phyloP scores from a whole-genome alignment of 1,139 yeast species.

The Suhomyces yuchorum region DNA sequence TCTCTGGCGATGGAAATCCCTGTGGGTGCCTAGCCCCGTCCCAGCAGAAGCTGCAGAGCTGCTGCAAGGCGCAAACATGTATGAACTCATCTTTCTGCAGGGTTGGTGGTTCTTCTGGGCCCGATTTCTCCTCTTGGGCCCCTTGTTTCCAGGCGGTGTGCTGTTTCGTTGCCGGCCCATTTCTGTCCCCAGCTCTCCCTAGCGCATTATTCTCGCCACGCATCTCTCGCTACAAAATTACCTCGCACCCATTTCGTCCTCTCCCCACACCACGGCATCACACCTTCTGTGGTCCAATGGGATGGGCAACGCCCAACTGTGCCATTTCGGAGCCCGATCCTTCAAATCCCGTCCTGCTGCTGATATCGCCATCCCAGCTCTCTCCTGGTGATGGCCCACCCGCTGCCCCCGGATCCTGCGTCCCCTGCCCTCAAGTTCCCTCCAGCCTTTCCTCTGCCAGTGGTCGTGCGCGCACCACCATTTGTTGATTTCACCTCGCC shows the following conservation, averaged over 20 bases:
- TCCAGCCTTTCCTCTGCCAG: too few species aligned
- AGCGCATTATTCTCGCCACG: not conserved
- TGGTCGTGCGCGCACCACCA: conserved; percentile 8
- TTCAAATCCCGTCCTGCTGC: too few species aligned
- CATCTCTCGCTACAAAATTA: not conserved
- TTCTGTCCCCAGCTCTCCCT: not conserved
- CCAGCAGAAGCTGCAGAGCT: too few species aligned
- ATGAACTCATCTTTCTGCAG: too few species aligned
- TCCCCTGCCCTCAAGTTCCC: not conserved
- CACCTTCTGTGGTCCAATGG: not conserved
- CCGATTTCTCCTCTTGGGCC: too few species aligned
- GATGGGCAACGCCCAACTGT: not conserved
- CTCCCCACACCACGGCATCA: not conserved
- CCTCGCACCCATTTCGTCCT: not conserved
- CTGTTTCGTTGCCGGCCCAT: too few species aligned
- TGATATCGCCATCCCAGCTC: too few species aligned
- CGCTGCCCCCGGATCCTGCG: not conserved
- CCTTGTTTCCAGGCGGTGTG: too few species aligned
- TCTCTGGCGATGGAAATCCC: too few species aligned
- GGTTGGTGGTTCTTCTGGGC: too few species aligned
- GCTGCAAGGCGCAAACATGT: too few species aligned
- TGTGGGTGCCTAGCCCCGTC: too few species aligned
- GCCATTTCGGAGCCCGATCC: not conserved
- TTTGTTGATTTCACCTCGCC: conserved; percentile 7
- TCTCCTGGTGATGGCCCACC: not conserved